Base-by-base conservation (phyloP, 78 protist species). In the slime mould (Dictyostelium discoideum) region DNA sequence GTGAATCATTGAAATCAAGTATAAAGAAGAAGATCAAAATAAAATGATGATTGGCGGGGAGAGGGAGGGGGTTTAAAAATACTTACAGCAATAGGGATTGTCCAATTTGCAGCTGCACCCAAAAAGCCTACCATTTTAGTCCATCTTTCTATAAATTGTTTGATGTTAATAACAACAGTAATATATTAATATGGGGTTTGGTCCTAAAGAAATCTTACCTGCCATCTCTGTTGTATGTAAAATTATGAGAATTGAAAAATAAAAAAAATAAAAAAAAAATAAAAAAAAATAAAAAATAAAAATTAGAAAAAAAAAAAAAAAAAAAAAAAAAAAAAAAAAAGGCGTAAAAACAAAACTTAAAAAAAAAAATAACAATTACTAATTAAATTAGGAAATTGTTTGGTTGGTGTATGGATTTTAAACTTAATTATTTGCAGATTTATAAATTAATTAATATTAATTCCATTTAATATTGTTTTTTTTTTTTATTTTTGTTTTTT, bases 21-120 rank as follows among this genome's bases (percentile, higher is more conserved):
- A 32, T 32, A 32, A 32, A 32, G n/a, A n/a, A n/a, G n/a, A n/a
- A n/a, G 37, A 1, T 32, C 37, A 32, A 32, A 32, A 32, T 32
- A 32, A 32, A 32, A 32, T 32, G 37, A 32, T 32, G 37, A 32
- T 32, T 32, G 37, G 37, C 37, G 37, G 37, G n/a, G n/a, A n/a
- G n/a, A n/a, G n/a, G n/a, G n/a, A n/a, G n/a, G n/a, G 37, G 3
- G 8, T 26, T 84, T 7, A 37, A 37, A 29, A 3, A 67, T 29
- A 89, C 94, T 65, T 89, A 89, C 94, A 46, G 94, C 94, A 50
- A 89, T 89, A 20, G 94, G 94, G 24, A 89, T 89, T 4, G 94
- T 81, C 94, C 94, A 89, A 82, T 89, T 89, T n/a, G 94, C 94
- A 48, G 94, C 94, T 24, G 94, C 94, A 22, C 94, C 94, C n/a